Conservation (phyloP, 441 rosid genomes). For the Francoa sonchifolia region DNA sequence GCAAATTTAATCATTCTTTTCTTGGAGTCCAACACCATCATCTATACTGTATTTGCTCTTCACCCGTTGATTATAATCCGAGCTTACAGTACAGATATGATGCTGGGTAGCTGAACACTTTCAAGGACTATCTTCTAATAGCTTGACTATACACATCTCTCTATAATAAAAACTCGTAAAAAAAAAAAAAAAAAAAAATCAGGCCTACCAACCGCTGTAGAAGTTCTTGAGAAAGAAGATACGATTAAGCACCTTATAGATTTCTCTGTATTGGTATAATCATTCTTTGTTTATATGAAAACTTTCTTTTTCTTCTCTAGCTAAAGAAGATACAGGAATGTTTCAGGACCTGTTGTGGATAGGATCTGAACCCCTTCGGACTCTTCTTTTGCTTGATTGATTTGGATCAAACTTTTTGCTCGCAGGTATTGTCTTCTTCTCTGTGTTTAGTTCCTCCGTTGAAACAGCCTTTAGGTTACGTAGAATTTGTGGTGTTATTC, state of each 20-base stretch:
- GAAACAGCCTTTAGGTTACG: slow-evolving; percentile 30
- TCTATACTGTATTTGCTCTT: slow-evolving; percentile 12
- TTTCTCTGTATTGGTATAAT: slow-evolving; percentile 27
- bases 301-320: slow-evolving; percentile 20
- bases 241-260: slow-evolving; percentile 12
- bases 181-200: slow-evolving; percentile 18
- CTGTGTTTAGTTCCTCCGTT: slow-evolving; percentile 20
- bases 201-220: slow-evolving; percentile 22
- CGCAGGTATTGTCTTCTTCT: slow-evolving; percentile 21
- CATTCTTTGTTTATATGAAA: slow-evolving; percentile 17
- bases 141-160: slow-evolving; percentile 34
- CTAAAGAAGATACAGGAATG: slow-evolving; percentile 17
- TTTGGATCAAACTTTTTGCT: slow-evolving; percentile 31
- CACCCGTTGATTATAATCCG: slow-evolving; percentile 12
- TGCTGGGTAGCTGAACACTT: slow-evolving; percentile 16
- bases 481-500: slow-evolving; percentile 14
- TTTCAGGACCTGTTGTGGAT: slow-evolving; percentile 71
- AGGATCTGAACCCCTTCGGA: slow-evolving; percentile 82
- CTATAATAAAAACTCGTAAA: slow-evolving; percentile 17
- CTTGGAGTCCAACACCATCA: slow-evolving; percentile 11
- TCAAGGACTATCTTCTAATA: slow-evolving; percentile 16
- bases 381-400: slow-evolving; percentile 68
- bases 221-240: slow-evolving; percentile 18
- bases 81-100: slow-evolving; percentile 23
- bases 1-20: slow-evolving; percentile 9